These are phyloP conservation scores for Tolypocladium tropicale DNA, from an alignment of 2,329 filamentous ascomycete genomes.

Conservation along the genomic window DNA sequence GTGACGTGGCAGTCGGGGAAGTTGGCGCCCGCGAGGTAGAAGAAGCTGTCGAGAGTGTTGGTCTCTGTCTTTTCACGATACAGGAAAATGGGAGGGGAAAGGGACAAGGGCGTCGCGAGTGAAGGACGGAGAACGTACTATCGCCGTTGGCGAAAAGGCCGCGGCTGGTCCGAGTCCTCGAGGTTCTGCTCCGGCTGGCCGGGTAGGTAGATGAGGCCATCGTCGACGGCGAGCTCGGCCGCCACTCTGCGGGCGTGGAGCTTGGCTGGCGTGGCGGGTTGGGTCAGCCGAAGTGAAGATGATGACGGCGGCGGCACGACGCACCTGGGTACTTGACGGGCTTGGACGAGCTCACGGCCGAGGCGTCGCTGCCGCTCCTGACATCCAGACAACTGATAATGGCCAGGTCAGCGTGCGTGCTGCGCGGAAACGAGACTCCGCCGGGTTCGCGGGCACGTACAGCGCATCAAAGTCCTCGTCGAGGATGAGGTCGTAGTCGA, in stretches of 20 bases:
- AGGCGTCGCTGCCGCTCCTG: slow-evolving; percentile 12
- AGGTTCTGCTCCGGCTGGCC: slow-evolving; percentile 40
- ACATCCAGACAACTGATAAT: slow-evolving; percentile 25
- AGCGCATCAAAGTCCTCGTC: slow-evolving; percentile 46
- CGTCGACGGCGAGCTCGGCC: slow-evolving; percentile 33
- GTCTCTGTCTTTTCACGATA: neutral
- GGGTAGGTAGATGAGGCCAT: slow-evolving; percentile 46
- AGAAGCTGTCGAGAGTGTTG: slow-evolving; percentile 33
- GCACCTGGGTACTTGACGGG: slow-evolving; percentile 28
- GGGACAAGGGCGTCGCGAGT: no score
- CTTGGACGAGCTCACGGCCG: neutral
- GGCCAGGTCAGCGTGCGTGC: neutral
- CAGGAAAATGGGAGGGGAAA: neutral
- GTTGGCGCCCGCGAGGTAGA: slow-evolving; percentile 45
- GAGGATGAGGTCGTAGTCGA: slow-evolving; percentile 25
- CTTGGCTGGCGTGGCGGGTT: slow-evolving; percentile 35
- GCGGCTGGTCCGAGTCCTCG: slow-evolving; percentile 49
- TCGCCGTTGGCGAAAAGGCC: slow-evolving; percentile 45
- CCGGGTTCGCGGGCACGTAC: slow-evolving; percentile 25
- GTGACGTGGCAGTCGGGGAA: slow-evolving; percentile 45
- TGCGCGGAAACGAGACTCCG: neutral
- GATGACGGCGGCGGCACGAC: slow-evolving; percentile 3
- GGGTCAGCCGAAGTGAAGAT: neutral
- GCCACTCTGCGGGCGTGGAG: slow-evolving; percentile 47
- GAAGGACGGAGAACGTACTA: slow-evolving; percentile 37